Evolutionary conservation across 768 basidiomycete species (phyloP).

Genomic region (Panaeolus papilionaceus): DNA sequence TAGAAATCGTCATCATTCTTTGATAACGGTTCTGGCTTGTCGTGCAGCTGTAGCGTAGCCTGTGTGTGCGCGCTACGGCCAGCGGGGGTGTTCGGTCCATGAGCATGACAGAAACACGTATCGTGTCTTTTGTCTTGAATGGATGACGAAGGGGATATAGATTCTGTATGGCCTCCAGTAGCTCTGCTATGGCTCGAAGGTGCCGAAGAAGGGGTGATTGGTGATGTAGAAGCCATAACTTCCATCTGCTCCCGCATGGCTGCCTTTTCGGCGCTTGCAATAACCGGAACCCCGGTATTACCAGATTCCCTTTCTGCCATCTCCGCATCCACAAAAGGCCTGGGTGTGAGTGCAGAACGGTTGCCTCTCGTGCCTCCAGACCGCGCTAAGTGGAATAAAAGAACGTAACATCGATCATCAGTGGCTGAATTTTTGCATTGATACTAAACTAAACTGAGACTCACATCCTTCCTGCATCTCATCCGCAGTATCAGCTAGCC

Average conservation of each 20-base stretch:
- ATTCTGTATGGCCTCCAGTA: neutral
- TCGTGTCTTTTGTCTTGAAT: neutral
- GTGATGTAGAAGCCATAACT: neutral
- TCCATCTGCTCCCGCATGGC: conserved; percentile 6
- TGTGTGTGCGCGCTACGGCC: neutral
- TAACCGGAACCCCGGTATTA: neutral
- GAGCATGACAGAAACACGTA: conserved; percentile 3
- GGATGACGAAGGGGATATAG: neutral
- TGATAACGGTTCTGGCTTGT: neutral
- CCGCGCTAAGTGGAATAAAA: neutral
- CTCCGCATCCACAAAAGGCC: neutral
- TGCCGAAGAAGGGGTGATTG: neutral
- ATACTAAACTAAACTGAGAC: neutral
- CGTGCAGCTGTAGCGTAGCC: neutral
- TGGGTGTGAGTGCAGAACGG: neutral
- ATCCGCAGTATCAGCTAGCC: neutral
- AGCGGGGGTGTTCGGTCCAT: neutral
- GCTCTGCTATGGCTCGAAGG: neutral
- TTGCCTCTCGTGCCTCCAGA: neutral
- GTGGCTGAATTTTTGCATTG: neutral
- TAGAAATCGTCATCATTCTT: neutral
- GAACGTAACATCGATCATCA: neutral
- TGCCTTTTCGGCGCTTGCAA: neutral
- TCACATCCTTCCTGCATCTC: neutral
- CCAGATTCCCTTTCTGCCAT: neutral